Evolutionary conservation across 805 yeast species (phyloP).

Genomic region (Saturnispora silvae): DNA sequence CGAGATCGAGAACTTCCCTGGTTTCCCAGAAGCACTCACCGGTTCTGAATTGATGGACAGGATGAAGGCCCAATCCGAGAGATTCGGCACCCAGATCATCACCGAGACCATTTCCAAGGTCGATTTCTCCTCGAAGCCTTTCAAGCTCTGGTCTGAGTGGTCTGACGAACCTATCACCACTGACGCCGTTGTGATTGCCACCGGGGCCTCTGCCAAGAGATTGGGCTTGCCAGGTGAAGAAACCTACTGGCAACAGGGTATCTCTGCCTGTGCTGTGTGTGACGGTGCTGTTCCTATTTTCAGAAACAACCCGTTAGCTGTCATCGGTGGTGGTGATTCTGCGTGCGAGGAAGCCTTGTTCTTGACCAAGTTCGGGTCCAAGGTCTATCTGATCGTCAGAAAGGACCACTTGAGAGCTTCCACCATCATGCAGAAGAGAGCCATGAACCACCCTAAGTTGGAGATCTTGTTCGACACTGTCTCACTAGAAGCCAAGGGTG

Average conservation of each 20-base stretch:
- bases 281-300: constrained; percentile 99
- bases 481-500: constrained; percentile 83
- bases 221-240: constrained; percentile 93
- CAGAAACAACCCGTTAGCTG: constrained; percentile 96
- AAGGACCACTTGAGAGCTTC: constrained; percentile 93
- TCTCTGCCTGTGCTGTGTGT: constrained; percentile 98
- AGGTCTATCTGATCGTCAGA: constrained; percentile 88
- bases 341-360: constrained; percentile 99
- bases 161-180: constrained; percentile 84
- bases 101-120: constrained; percentile 93
- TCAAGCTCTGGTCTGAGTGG: constrained; percentile 95
- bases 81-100: constrained; percentile 88
- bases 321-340: constrained; percentile 98
- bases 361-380: constrained; percentile 94
- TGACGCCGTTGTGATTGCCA: constrained; percentile 86
- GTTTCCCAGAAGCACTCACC: constrained; percentile 87
- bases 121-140: constrained; percentile 80
- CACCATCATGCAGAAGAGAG: constrained; percentile 94
- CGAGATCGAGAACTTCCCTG: constrained; percentile 97
- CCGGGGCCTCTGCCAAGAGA: constrained; percentile 98
- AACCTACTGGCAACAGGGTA: constrained; percentile 97
- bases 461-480: constrained; percentile 85
- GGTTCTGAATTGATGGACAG: constrained; percentile 87
- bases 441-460: constrained; percentile 69
- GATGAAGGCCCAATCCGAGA: constrained; percentile 80